phyloP scores from a whole-genome alignment of 2,329 filamentous ascomycete species.

The Xylaria sp. region DNA sequence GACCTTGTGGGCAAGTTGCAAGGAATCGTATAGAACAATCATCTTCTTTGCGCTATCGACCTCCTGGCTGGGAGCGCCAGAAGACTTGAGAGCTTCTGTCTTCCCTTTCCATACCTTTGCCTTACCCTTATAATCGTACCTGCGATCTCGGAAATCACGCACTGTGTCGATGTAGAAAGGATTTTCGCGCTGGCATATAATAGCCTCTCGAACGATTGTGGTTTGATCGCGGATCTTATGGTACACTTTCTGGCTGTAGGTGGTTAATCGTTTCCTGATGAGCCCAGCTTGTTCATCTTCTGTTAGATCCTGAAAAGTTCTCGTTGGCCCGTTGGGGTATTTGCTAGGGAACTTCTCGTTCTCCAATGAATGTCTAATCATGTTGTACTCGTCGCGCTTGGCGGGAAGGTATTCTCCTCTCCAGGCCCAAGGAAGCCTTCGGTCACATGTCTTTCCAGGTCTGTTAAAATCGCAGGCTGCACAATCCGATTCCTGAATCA shows the following conservation, averaged over 20 bases:
- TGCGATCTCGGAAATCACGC: slow-evolving; percentile 92
- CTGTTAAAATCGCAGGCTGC: slow-evolving; percentile 98
- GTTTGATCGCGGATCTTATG: slow-evolving; percentile 98
- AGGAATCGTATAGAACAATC: slow-evolving; percentile 94
- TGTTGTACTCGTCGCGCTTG: slow-evolving; percentile 98
- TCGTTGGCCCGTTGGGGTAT: slow-evolving; percentile 73
- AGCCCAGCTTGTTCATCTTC: slow-evolving; percentile 83
- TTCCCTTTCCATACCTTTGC: slow-evolving; percentile 99
- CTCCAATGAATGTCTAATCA: slow-evolving; percentile 91
- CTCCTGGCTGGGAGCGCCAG: slow-evolving; percentile 79
- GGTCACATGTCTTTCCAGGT: slow-evolving; percentile 95
- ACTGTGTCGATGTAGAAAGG: slow-evolving; percentile 99
- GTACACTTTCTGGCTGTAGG: slow-evolving; percentile 98
- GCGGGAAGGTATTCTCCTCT: slow-evolving; percentile 96
- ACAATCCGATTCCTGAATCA: slow-evolving; percentile 96
- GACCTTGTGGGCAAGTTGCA: slow-evolving; percentile 98
- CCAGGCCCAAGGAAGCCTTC: slow-evolving; percentile 96
- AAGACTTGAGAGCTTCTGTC: slow-evolving; percentile 83
- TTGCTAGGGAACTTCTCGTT: slow-evolving; percentile 93
- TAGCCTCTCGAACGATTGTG: slow-evolving; percentile 92
- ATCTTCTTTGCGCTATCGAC: slow-evolving; percentile 98
- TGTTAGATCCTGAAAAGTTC: slow-evolving; percentile 83
- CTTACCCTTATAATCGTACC: slow-evolving; percentile 98
- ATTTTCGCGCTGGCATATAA: slow-evolving; percentile 98
- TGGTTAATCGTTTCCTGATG: slow-evolving; percentile 86